These are phyloP conservation scores for Annulohypoxylon nitens DNA, from an alignment of 495 filamentous ascomycete species.

Conservation along the genomic window DNA sequence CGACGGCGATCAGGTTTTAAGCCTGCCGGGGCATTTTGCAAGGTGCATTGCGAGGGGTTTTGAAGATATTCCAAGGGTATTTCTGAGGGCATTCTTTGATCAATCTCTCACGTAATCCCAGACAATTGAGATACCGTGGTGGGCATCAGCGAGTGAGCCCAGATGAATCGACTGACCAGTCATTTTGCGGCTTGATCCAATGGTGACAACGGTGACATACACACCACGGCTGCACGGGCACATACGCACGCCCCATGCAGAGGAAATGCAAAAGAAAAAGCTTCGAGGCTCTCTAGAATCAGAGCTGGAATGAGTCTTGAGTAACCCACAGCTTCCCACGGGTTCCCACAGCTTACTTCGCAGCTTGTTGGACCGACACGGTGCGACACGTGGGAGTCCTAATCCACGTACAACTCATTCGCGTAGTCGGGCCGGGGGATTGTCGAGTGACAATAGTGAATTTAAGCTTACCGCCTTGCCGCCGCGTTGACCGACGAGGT, in stretches of 20 bases:
- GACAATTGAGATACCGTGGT: constrained; percentile 7
- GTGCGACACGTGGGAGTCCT: constrained; percentile 43
- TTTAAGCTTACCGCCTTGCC: constrained; percentile 46
- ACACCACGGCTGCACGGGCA: background rate
- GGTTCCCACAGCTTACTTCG: constrained; percentile 3
- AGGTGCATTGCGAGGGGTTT: background rate
- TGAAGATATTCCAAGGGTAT: background rate
- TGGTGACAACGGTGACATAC: background rate
- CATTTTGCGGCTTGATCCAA: constrained; percentile 34
- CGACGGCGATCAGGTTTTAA: constrained; percentile 19
- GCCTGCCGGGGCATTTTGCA: constrained; percentile 8
- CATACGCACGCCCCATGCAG: background rate
- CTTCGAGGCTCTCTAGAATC: constrained; percentile 16
- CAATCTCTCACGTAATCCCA: constrained; percentile 41
- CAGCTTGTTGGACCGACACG: constrained; percentile 39
- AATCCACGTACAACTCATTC: constrained; percentile 43
- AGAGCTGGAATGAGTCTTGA: constrained; percentile 19
- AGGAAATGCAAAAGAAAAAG: constrained; percentile 2
- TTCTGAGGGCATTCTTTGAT: constrained; percentile 1
- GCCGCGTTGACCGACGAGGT: constrained; percentile 39
- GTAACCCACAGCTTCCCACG: constrained; percentile 24
- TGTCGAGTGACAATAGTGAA: constrained; percentile 41
- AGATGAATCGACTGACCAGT: constrained; percentile 37
- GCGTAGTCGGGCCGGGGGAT: constrained; percentile 45
- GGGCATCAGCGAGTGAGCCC: background rate